These are phyloP conservation scores for Didymella arachidicola DNA, from an alignment of 2,329 filamentous ascomycete genomes.

Conservation along the genomic window DNA sequence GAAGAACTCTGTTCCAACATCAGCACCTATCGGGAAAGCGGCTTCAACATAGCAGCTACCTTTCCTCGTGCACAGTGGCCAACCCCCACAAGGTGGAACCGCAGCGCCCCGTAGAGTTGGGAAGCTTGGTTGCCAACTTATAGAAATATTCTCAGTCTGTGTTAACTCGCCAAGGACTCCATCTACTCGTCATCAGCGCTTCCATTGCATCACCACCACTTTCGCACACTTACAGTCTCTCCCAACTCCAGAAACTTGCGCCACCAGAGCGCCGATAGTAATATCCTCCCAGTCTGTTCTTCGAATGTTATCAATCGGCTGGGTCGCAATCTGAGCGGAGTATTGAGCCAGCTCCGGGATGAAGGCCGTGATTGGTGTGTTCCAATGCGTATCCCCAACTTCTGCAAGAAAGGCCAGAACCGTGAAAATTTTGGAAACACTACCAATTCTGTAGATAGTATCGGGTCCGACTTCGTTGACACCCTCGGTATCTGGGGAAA, in stretches of 20 bases:
- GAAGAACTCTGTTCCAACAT: conserved; percentile 45
- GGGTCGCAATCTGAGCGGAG: conserved; percentile 6
- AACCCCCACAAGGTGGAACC: conserved; percentile 33
- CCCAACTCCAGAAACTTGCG: conserved; percentile 46
- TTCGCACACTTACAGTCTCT: conserved; percentile 34
- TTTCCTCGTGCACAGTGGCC: conserved; percentile 33
- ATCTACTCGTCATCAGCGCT: conserved; percentile 50
- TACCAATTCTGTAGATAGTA: conserved; percentile 56
- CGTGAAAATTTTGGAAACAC: conserved; percentile 52
- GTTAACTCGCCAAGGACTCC: conserved; percentile 34
- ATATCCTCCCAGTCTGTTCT: conserved; percentile 46
- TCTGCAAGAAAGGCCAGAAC: conserved; percentile 51
- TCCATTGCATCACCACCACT: too few relatives aligned
- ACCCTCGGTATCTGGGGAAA: conserved; percentile 28
- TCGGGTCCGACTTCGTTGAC: conserved; percentile 44
- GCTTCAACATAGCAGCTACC: conserved; percentile 12
- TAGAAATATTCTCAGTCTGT: conserved; percentile 29
- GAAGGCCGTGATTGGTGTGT: conserved; percentile 37
- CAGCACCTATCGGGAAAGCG: background rate
- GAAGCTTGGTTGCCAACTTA: conserved; percentile 26
- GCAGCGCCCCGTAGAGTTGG: conserved; percentile 24
- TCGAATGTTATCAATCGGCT: conserved; percentile 32
- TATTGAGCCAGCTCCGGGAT: conserved; percentile 39
- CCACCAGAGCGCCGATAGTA: conserved; percentile 44
- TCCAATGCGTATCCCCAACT: conserved; percentile 48